A percentile compares a stretch with the other conserved stretches of the same genome.
These are phyloP conservation scores for Cordyceps javanica DNA, from an alignment of 2,329 filamentous ascomycete genomes.

Conservation along the genomic window DNA sequence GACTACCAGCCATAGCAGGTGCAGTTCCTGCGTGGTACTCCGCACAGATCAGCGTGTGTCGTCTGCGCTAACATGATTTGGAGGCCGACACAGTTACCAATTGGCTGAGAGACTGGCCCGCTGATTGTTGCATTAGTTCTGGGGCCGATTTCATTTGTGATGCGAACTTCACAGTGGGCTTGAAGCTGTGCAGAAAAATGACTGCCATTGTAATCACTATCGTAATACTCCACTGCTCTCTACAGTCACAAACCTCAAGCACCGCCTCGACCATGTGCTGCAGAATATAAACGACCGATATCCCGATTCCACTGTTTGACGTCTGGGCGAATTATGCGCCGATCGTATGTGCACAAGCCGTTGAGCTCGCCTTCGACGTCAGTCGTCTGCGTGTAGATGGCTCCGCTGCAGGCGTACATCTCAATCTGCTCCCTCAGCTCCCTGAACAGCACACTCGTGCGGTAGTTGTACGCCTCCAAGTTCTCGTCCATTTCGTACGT, in stretches of 20 bases:
- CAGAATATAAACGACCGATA: constrained; percentile 53
- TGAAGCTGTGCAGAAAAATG: neutral
- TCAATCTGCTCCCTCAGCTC: constrained; percentile 58
- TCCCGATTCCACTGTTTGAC: constrained; percentile 52
- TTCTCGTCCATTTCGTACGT: constrained; percentile 61
- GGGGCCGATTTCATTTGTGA: too few species aligned
- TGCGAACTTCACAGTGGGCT: too few species aligned
- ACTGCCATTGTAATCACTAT: neutral
- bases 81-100: too few species aligned
- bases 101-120: too few species aligned
- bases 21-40: too few species aligned
- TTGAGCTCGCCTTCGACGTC: constrained; percentile 73
- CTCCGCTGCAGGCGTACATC: constrained; percentile 57
- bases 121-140: too few species aligned
- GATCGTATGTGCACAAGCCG: constrained; percentile 63
- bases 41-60: too few species aligned
- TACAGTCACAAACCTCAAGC: neutral
- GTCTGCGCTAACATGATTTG: too few species aligned
- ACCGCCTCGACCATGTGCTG: constrained; percentile 32
- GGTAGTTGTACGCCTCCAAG: constrained; percentile 60
- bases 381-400: constrained; percentile 67
- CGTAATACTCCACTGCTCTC: neutral
- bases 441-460: constrained; percentile 51
- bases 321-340: constrained; percentile 52
- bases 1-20: neutral